Conservation (phyloP, 495 filamentous ascomycete species). For the Daldinia bambusicola region DNA sequence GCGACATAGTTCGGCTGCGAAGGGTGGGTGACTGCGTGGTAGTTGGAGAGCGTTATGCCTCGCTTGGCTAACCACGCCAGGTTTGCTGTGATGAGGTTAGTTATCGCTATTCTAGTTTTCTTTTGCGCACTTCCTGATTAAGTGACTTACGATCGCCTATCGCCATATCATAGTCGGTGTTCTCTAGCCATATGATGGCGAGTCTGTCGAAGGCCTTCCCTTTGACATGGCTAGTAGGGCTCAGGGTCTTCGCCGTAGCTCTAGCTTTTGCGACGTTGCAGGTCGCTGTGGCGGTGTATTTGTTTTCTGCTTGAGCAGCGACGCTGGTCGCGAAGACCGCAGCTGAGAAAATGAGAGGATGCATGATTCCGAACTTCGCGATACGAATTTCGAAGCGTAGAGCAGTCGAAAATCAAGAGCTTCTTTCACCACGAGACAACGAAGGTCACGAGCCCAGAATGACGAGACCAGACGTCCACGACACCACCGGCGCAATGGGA, state of each 20-base stretch:
- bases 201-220: constrained; percentile 75
- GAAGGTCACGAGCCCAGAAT: neutral
- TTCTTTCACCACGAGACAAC: neutral
- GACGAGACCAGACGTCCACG: neutral
- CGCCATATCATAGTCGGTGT: constrained; percentile 66
- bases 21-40: constrained; percentile 70
- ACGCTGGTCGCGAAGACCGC: constrained; percentile 30
- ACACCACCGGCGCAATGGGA: neutral
- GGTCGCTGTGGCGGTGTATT: constrained; percentile 47
- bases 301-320: constrained; percentile 43
- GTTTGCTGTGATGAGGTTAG: constrained; percentile 38
- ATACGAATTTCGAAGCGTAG: neutral
- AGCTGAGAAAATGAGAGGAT: constrained; percentile 28
- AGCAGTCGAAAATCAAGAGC: neutral
- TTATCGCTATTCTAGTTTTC: neutral
- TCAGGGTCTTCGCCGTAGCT: constrained; percentile 53
- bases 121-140: neutral
- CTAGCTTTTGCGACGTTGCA: constrained; percentile 46
- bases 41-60: constrained; percentile 74
- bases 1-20: constrained; percentile 78
- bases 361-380: constrained; percentile 29
- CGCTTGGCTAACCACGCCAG: constrained; percentile 65
- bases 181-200: constrained; percentile 77
- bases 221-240: constrained; percentile 67
- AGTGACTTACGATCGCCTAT: constrained; percentile 46